A percentile compares a stretch with the other conserved stretches of the same genome.
Evolutionary conservation across 2,329 filamentous ascomycete genomes (phyloP).

Genomic region (Parastagonospora nodorum): DNA sequence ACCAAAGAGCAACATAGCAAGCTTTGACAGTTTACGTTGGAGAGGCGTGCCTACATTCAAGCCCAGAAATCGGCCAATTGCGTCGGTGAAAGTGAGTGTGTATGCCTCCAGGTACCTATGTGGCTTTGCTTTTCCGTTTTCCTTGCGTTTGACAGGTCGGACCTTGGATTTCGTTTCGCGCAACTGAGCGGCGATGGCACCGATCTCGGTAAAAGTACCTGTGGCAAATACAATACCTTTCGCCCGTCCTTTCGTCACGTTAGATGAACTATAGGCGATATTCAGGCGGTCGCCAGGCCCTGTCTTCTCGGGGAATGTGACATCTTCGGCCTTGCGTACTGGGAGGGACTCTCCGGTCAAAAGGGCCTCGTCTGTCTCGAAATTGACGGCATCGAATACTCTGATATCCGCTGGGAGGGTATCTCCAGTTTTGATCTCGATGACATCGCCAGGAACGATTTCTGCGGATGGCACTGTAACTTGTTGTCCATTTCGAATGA

Average conservation of each 20-base stretch:
- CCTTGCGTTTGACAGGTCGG: slow-evolving; percentile 50
- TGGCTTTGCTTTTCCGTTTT: slow-evolving; percentile 39
- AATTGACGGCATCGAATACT: slow-evolving; percentile 69
- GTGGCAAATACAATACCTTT: slow-evolving; percentile 70
- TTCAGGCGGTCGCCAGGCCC: slow-evolving; percentile 72
- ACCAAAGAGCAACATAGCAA: slow-evolving; percentile 43
- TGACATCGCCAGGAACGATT: slow-evolving; percentile 70
- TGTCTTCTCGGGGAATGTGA: slow-evolving; percentile 57
- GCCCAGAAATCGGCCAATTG: slow-evolving; percentile 46
- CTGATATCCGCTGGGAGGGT: slow-evolving; percentile 71
- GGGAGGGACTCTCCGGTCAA: slow-evolving; percentile 73
- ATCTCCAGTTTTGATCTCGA: slow-evolving; percentile 67
- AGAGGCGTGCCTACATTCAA: slow-evolving; percentile 48
- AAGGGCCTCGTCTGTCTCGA: slow-evolving; percentile 75
- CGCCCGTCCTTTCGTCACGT: slow-evolving; percentile 71
- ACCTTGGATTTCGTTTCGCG: slow-evolving; percentile 53
- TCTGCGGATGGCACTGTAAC: slow-evolving; percentile 60
- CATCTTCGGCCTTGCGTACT: slow-evolving; percentile 66
- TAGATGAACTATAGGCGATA: slow-evolving; percentile 68
- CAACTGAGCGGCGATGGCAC: slow-evolving; percentile 71
- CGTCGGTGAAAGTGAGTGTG: slow-evolving; percentile 54
- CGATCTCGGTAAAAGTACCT: slow-evolving; percentile 74
- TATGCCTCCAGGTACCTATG: slow-evolving; percentile 56
- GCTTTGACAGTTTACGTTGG: slow-evolving; percentile 44
- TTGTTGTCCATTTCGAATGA: slow-evolving; percentile 60